Evolutionary conservation across 208 protist genomes (phyloP).

Genomic region (Lotmaria passim): DNA sequence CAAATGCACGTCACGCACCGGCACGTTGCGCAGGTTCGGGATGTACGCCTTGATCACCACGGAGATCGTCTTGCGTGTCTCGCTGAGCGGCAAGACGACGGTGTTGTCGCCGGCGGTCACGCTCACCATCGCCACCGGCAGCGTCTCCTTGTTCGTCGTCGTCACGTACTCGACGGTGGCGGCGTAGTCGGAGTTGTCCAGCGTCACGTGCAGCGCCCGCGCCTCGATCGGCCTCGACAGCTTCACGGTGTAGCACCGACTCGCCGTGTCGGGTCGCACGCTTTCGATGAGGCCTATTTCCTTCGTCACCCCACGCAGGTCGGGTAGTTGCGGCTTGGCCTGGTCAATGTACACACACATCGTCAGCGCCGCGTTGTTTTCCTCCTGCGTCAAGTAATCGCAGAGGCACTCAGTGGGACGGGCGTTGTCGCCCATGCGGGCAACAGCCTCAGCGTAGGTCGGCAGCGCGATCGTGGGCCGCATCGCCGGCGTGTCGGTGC

Average conservation of each 20-base stretch:
- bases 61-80: slow-evolving; percentile 20
- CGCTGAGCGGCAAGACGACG: slow-evolving; percentile 24
- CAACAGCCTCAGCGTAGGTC: slow-evolving; percentile 35
- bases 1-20: slow-evolving; percentile 39
- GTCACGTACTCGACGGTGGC: slow-evolving; percentile 30
- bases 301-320: slow-evolving; percentile 21
- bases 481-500: slow-evolving; percentile 25
- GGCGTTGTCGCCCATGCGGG: background rate
- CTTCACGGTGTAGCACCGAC: slow-evolving; percentile 31
- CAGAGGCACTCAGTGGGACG: slow-evolving; percentile 19
- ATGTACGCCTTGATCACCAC: slow-evolving; percentile 20
- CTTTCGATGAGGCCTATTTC: slow-evolving; percentile 23
- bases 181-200: slow-evolving; percentile 30
- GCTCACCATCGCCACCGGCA: slow-evolving; percentile 19
- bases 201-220: slow-evolving; percentile 20
- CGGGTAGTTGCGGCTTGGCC: slow-evolving; percentile 30
- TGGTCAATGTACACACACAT: slow-evolving; percentile 63
- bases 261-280: slow-evolving; percentile 12
- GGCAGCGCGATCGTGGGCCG: slow-evolving; percentile 41
- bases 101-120: slow-evolving; percentile 22
- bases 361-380: slow-evolving; percentile 32
- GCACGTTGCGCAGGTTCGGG: slow-evolving; percentile 13
- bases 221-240: slow-evolving; percentile 24
- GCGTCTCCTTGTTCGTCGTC: slow-evolving; percentile 23
- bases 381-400: slow-evolving; percentile 34